Conservation (phyloP, 108 stramenopile genomes). For the Bacterosira constricta region DNA sequence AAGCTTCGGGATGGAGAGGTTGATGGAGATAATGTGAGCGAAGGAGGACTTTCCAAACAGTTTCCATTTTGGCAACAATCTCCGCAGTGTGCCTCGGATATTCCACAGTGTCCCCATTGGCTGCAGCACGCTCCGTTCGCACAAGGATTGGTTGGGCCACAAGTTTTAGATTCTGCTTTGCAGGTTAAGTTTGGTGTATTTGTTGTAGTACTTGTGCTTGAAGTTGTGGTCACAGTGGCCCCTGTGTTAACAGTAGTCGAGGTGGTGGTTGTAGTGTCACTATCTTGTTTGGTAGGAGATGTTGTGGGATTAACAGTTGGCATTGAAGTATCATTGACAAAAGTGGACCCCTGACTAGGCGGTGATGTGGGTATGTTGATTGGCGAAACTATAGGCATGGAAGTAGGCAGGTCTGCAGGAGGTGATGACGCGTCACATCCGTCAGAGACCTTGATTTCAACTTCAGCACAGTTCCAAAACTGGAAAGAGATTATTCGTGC, state of each 20-base stretch:
- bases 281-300: too few relatives aligned
- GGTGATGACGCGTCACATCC: conserved; percentile 5
- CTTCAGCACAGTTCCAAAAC: conserved; percentile 49
- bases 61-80: conserved; percentile 22
- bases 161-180: conserved; percentile 9
- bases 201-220: conserved; percentile 3
- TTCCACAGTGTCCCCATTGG: conserved; percentile 30
- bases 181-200: conserved; percentile 1
- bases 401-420: not conserved
- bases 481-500: not conserved
- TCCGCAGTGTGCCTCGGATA: conserved; percentile 19
- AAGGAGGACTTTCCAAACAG: not conserved
- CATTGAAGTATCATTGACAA: too few relatives aligned
- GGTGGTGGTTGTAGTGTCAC: conserved; percentile 6
- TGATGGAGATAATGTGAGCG: not conserved
- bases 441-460: conserved; percentile 21
- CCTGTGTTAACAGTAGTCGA: conserved; percentile 5
- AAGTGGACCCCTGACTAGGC: too few relatives aligned
- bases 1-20: too few relatives aligned
- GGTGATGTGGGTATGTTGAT: not conserved
- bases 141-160: conserved; percentile 24
- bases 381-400: not conserved
- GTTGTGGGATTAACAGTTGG: not conserved
- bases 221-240: not conserved
- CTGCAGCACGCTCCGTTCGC: conserved; percentile 14